Evolutionary conservation across 805 yeast species (phyloP), one percentile per base, ranked within the genome.

Genomic region (Ogataea corticis): DNA sequence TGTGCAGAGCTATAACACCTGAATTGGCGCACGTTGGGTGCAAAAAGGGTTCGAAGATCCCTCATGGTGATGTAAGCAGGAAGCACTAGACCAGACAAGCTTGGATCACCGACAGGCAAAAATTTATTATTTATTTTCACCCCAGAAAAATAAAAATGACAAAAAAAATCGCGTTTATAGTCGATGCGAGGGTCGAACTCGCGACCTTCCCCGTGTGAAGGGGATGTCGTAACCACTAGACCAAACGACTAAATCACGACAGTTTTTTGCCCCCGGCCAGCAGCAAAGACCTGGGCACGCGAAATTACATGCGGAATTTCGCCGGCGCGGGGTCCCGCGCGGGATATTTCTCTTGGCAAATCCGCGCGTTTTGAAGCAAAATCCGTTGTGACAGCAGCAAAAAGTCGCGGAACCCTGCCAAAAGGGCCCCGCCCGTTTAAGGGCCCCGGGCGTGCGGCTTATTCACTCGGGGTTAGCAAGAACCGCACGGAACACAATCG

Each of bases 181-280:
- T 65, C 65, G 61, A 57, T 62, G 65, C 69, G 69, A 65, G 69
- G 69, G 57, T 65, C 64, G 69, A 65, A 65, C 69, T 65, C 69
- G 69, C 65, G 69, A 59, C 68, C 69, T 65, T 63, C 67, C 66
- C 66, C 65, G 69, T 65, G 69, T 65, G 65, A 65, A 62, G 65
- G 66, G 64, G 67, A 63, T 68, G 67, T 65, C 69, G 67, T 65
- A 63, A 65, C 69, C 69, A 63, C 69, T 65, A 62, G 69, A 65
- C 69, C 66, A 65, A 62, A 61, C 67, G 60, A 65, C 69, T 65
- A 48, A 50, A 42, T 46, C 47, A 37, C 40, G 40, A 15, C 14
- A 27, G 14, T 7, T 13, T 19, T 19, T 7, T 3, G 23, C 16
- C 12, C 23, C 16, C 31, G 19, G 3, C n/a, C n/a, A n/a, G n/a